Percentiles rank a stretch among this genome's conserved stretches.
phyloP scores from a whole-genome alignment of 768 basidiomycete genomes.

The Rhizopogon vesiculosus region DNA sequence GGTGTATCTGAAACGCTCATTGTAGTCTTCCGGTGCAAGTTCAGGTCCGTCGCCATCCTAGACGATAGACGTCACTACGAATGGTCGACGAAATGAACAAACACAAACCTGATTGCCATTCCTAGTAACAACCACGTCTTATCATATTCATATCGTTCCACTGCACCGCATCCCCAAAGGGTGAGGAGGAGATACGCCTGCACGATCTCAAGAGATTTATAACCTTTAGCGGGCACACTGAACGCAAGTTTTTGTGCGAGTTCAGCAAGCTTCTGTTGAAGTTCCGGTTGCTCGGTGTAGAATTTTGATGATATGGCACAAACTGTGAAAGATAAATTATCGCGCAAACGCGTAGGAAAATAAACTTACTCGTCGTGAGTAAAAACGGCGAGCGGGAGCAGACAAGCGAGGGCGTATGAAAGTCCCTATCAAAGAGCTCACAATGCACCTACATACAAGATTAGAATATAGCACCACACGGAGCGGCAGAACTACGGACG shows the following conservation, averaged over 20 bases:
- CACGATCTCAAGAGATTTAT: constrained; percentile 92
- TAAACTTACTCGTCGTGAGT: constrained; percentile 77
- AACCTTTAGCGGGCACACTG: constrained; percentile 77
- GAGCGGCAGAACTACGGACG: constrained; percentile 36
- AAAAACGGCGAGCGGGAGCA: constrained; percentile 94
- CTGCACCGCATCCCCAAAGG: constrained; percentile 90
- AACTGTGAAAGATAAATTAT: constrained; percentile 43
- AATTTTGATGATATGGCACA: constrained; percentile 94
- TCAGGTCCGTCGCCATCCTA: constrained; percentile 95
- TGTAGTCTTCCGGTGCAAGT: constrained; percentile 84
- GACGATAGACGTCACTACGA: constrained; percentile 7
- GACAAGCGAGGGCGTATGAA: constrained; percentile 92
- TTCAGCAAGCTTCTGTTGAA: constrained; percentile 75
- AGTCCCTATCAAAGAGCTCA: constrained; percentile 76
- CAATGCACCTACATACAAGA: constrained; percentile 57
- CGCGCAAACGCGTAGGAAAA: neutral
- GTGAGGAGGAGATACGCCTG: constrained; percentile 91
- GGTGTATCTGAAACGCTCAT: constrained; percentile 56
- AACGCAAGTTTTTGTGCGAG: constrained; percentile 88
- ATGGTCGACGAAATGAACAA: neutral
- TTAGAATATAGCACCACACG: constrained; percentile 4
- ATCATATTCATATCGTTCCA: constrained; percentile 95
- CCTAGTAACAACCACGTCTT: constrained; percentile 89
- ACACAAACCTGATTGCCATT: constrained; percentile 71
- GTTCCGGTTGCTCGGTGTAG: constrained; percentile 75